Percentiles rank a stretch among this genome's conserved stretches.
phyloP scores from a whole-genome alignment of 148 eudicot genomes.

The Linanthus parryae region DNA sequence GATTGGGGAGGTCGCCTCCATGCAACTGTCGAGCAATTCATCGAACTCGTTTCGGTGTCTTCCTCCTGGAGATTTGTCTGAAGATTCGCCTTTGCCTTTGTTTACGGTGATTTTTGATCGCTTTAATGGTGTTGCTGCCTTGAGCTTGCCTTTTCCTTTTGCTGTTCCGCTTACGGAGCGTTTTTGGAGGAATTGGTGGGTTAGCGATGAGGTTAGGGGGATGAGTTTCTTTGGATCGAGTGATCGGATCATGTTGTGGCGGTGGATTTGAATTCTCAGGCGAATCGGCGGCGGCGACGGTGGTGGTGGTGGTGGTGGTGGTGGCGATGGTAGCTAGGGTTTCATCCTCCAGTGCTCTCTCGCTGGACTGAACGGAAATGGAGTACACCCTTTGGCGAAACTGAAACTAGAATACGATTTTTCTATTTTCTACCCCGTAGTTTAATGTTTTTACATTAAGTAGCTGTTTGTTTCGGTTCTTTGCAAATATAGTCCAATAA shows the following conservation, averaged over 20 bases:
- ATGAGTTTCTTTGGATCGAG: conserved; percentile 23
- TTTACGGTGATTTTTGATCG: conserved; percentile 44
- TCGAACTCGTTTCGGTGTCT: conserved; percentile 35
- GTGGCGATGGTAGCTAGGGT: too few relatives aligned
- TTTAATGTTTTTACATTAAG: too few relatives aligned
- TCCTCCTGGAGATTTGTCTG: conserved; percentile 25
- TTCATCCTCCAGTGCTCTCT: too few relatives aligned
- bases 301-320: too few relatives aligned
- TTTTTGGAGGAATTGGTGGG: conserved; percentile 46
- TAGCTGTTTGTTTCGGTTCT: too few relatives aligned
- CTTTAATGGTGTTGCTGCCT: conserved; percentile 45
- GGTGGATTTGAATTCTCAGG: neutral
- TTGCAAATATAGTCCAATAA: too few relatives aligned
- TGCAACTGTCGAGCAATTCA: conserved; percentile 53
- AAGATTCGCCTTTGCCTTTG: conserved; percentile 30
- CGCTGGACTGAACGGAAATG: too few relatives aligned
- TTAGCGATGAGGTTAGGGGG: conserved; percentile 21
- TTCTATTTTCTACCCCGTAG: too few relatives aligned
- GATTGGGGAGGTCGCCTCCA: conserved; percentile 52
- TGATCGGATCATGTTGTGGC: conserved; percentile 19
- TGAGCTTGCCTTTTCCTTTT: conserved; percentile 71
- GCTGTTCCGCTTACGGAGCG: conserved; percentile 92
- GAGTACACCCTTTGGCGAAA: too few relatives aligned
- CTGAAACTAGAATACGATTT: too few relatives aligned
- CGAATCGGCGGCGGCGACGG: too few relatives aligned